Base-by-base conservation (phyloP, 2,329 filamentous ascomycete species). In the Arthrobotrys sinensis region DNA sequence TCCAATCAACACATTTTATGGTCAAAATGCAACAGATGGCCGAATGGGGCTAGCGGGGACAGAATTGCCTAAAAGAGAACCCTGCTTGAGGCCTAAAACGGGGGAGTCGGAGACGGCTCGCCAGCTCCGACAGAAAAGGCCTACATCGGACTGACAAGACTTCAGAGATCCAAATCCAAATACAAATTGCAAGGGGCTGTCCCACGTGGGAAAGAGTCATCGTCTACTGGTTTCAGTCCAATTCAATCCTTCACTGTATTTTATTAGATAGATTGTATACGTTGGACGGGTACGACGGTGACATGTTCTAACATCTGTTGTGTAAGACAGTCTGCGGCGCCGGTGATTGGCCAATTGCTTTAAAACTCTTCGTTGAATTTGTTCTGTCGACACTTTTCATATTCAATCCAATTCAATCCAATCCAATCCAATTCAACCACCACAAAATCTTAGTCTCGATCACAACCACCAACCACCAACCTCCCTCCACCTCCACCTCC, bases 121-220 rank as follows among this genome's bases (percentile, higher is more conserved):
- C 4, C 14, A 1, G 32, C 52, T 57, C 52, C 52, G 52, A 57
- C 32, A 38, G 52, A 12, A 34, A 34, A 53, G 28, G 32, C 52
- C 32, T 36, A 57, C 52, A 57, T 57, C 52, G 52, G 52, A 38
- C 50, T n/a, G n/a, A n/a, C n/a, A n/a, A n/a, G n/a, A n/a, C n/a
- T n/a, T n/a, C n/a, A n/a, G n/a, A n/a, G n/a, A n/a, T n/a, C n/a
- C n/a, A n/a, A n/a, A n/a, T n/a, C n/a, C n/a, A n/a, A n/a, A 28
- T 28, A 28, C 19, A 19, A 11, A 19, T 36, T 28, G 46, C 45
- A 48, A 48, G 34, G 52, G 7, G 11, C 34, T 14, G 46, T 48
- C 65, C 57, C 65, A 66, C 72, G 72, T 69, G 72, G 55, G 66
- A 71, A 57, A 52, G 57, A 70, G 66, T 66, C 60, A 77, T 24